Evolutionary conservation across 352 stramenopile species (phyloP).

Genomic region (Halophytophthora batemanensis): DNA sequence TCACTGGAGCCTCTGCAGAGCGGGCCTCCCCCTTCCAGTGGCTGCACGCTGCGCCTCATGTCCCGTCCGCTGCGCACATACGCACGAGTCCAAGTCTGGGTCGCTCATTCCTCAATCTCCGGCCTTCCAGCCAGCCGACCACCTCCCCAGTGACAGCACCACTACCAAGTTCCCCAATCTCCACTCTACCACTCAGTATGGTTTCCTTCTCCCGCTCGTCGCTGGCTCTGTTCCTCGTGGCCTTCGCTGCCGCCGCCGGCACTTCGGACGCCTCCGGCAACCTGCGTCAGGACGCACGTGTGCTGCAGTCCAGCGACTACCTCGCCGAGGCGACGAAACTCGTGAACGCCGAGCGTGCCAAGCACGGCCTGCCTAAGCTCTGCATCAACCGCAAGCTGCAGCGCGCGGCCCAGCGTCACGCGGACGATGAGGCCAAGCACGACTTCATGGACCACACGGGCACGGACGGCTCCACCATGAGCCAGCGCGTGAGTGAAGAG

Average conservation of each 20-base stretch:
- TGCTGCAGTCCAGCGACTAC: neutral
- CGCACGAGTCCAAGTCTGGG: too few relatives aligned
- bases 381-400: slow-evolving; percentile 41
- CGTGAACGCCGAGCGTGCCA: slow-evolving; percentile 46
- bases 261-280: neutral
- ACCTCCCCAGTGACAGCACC: too few relatives aligned
- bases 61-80: too few relatives aligned
- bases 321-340: slow-evolving; percentile 1
- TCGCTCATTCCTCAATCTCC: too few relatives aligned
- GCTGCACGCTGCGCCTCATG: too few relatives aligned
- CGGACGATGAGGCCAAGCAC: slow-evolving; percentile 37
- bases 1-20: too few relatives aligned
- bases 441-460: slow-evolving; percentile 55
- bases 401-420: slow-evolving; percentile 23
- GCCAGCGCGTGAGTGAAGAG: slow-evolving; percentile 31
- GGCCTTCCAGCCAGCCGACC: too few relatives aligned
- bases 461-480: slow-evolving; percentile 40
- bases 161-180: too few relatives aligned
- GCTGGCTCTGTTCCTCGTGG: slow-evolving; percentile 14
- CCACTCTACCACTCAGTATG: too few relatives aligned
- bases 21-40: too few relatives aligned
- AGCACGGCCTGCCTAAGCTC: slow-evolving; percentile 22
- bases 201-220: neutral
- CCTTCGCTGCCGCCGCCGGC: slow-evolving; percentile 15
- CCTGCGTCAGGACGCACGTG: neutral